These are phyloP conservation scores for Curvularia spicifera DNA, from an alignment of 2,329 filamentous ascomycete genomes.

Conservation along the genomic window DNA sequence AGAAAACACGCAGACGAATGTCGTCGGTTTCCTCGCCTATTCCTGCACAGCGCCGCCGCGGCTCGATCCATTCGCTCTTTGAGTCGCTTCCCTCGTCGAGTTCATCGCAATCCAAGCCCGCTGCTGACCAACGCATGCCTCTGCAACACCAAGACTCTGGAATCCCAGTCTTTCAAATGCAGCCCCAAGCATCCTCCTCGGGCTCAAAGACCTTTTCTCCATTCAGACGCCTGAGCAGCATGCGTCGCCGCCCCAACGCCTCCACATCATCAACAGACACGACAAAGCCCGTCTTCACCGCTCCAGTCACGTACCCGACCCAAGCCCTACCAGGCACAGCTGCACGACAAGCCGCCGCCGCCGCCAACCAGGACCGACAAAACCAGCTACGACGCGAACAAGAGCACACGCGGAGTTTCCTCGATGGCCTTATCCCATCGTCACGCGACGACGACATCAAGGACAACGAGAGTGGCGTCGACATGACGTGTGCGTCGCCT, in stretches of 20 bases:
- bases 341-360: slow-evolving; percentile 46
- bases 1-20: slow-evolving; percentile 44
- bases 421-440: slow-evolving; percentile 32
- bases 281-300: slow-evolving; percentile 22
- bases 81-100: slow-evolving; percentile 30
- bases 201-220: slow-evolving; percentile 32
- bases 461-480: slow-evolving; percentile 48
- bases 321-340: slow-evolving; percentile 35
- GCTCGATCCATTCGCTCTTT: slow-evolving; percentile 38
- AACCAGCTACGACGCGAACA: slow-evolving; percentile 40
- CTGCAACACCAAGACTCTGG: slow-evolving; percentile 46
- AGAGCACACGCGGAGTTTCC: slow-evolving; percentile 43
- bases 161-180: slow-evolving; percentile 28
- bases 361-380: slow-evolving; percentile 44
- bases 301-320: slow-evolving; percentile 27
- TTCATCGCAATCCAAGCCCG: slow-evolving; percentile 26
- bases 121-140: slow-evolving; percentile 30
- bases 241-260: slow-evolving; percentile 40
- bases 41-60: slow-evolving; percentile 32
- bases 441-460: slow-evolving; percentile 39
- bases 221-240: slow-evolving; percentile 41
- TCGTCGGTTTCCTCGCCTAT: slow-evolving; percentile 41
- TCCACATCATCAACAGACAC: slow-evolving; percentile 37
- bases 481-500: slow-evolving; percentile 47
- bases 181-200: slow-evolving; percentile 15